phyloP scores from a whole-genome alignment of 2,329 filamentous ascomycete genomes.

The Pseudofabraea citricarpa region DNA sequence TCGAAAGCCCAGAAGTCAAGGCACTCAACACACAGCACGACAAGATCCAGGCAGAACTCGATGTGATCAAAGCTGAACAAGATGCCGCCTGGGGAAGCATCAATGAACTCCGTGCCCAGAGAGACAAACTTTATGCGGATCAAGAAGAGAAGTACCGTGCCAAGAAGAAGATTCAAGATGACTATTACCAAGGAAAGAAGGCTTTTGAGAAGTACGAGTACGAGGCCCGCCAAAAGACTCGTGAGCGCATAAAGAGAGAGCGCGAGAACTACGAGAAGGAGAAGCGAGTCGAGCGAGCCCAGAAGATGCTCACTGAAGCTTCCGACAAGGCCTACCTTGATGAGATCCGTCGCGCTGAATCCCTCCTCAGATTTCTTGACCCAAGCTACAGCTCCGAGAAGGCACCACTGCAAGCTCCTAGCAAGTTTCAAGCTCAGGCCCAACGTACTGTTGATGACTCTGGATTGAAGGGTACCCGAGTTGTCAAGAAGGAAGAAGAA shows the following conservation, averaged over 20 bases:
- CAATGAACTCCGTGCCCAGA: constrained; percentile 78
- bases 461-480: constrained; percentile 78
- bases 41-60: constrained; percentile 80
- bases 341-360: constrained; percentile 85
- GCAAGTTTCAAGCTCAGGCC: constrained; percentile 72
- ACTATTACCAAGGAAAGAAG: constrained; percentile 76
- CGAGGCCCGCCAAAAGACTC: constrained; percentile 69
- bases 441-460: constrained; percentile 79
- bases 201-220: constrained; percentile 81
- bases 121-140: constrained; percentile 74
- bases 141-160: constrained; percentile 82
- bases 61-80: constrained; percentile 86
- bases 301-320: constrained; percentile 74
- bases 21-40: constrained; percentile 83
- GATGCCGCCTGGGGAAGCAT: constrained; percentile 87
- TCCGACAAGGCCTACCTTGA: constrained; percentile 85
- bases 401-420: constrained; percentile 61
- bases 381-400: constrained; percentile 61
- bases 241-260: constrained; percentile 78
- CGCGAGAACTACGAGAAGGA: constrained; percentile 67
- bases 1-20: constrained; percentile 89
- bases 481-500: constrained; percentile 86
- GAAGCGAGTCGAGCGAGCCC: constrained; percentile 70
- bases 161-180: constrained; percentile 84
- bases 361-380: constrained; percentile 87